Percentiles rank a stretch among this genome's conserved stretches.
Evolutionary conservation across 1,284 basidiomycete genomes (phyloP).

Genomic region (Heterobasidion irregulare): DNA sequence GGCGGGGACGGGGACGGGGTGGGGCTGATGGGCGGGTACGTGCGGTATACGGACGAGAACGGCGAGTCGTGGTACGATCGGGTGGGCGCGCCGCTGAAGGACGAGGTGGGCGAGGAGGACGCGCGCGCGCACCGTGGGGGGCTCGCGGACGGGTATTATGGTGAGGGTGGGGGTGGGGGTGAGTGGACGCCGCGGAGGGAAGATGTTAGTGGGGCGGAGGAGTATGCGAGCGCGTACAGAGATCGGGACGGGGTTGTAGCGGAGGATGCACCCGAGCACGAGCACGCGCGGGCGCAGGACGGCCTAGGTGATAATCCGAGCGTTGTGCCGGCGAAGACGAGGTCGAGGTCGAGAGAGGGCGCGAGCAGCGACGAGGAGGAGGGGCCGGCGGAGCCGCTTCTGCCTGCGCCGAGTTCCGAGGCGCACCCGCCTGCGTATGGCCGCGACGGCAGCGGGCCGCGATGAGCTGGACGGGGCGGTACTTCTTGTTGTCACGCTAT

Average conservation of each 20-base stretch:
- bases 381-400: neutral
- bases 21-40: constrained; percentile 5
- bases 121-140: too few species aligned
- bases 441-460: neutral
- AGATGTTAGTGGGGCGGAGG: too few species aligned
- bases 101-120: too few species aligned
- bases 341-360: neutral
- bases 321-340: neutral
- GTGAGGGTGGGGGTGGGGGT: too few species aligned
- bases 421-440: neutral
- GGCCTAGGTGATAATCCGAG: constrained; percentile 2
- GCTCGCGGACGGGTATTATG: too few species aligned
- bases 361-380: neutral
- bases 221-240: too few species aligned
- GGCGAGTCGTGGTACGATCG: constrained; percentile 6
- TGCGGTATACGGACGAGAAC: neutral
- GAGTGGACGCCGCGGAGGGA: too few species aligned
- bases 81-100: neutral
- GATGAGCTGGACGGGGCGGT: neutral
- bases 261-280: too few species aligned
- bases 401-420: neutral
- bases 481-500: neutral
- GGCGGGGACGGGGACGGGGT: too few species aligned
- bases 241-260: too few species aligned
- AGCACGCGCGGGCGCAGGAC: constrained; percentile 1